Conservation (phyloP, 257 asterid genomes). For the Solanum etuberosum region DNA sequence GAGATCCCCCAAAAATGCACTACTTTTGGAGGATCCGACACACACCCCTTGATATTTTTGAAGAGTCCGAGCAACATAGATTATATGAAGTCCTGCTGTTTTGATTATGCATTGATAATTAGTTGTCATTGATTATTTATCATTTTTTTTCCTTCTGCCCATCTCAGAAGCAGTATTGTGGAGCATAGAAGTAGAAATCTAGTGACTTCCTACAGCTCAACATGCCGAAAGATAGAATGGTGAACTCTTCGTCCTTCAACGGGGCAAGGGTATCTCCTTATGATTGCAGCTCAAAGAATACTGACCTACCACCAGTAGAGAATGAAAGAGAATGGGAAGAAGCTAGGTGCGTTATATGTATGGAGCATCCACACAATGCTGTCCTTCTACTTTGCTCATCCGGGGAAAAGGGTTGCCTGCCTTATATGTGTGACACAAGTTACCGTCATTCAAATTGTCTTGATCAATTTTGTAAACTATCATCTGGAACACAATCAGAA, state of each 20-base stretch:
- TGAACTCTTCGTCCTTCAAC: conserved; percentile 35
- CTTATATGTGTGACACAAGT: conserved; percentile 82
- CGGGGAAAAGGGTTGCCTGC: conserved; percentile 51
- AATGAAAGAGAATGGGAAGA: conserved; percentile 63
- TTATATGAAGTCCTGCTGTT: background rate
- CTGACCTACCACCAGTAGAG: conserved; percentile 21
- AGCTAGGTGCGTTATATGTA: conserved; percentile 58
- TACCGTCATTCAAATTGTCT: conserved; percentile 69
- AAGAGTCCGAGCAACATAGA: background rate
- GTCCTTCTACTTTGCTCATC: conserved; percentile 55
- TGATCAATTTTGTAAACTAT: conserved; percentile 43
- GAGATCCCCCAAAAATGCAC: background rate
- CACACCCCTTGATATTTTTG: background rate
- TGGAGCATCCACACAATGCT: conserved; percentile 70
- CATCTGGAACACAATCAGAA: conserved; percentile 10
- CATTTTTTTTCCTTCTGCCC: background rate
- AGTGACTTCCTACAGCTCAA: conserved; percentile 12
- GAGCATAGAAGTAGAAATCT: conserved; percentile 11
- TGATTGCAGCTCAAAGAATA: conserved; percentile 32
- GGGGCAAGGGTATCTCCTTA: conserved; percentile 47
- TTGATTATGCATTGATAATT: background rate
- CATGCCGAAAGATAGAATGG: conserved; percentile 72
- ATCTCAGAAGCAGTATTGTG: conserved; percentile 12
- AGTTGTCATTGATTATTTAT: background rate
- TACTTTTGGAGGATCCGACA: background rate